Conservation (phyloP, 2,329 filamentous ascomycete species). For the Kalmusia sp. region DNA sequence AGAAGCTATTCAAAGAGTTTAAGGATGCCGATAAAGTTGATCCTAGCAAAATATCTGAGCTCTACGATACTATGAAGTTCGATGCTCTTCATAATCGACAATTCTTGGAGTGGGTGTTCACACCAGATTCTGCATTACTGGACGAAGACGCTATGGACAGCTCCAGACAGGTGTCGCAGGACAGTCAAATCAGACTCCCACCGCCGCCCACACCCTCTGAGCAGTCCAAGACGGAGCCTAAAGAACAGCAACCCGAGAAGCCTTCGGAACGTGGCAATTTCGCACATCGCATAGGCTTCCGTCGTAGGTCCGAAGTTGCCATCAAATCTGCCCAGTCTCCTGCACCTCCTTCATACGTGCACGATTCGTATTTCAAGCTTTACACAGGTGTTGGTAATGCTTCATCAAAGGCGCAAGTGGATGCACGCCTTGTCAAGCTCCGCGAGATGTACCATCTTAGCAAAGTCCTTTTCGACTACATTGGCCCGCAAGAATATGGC, state of each 20-base stretch:
- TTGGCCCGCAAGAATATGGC: constrained; percentile 97
- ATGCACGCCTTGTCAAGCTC: constrained; percentile 84
- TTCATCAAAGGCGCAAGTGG: constrained; percentile 75
- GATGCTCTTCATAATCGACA: constrained; percentile 96
- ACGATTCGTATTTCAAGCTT: constrained; percentile 83
- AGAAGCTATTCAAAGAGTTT: constrained; percentile 97
- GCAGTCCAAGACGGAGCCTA: constrained; percentile 37
- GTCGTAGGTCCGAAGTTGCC: constrained; percentile 56
- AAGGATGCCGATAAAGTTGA: constrained; percentile 97
- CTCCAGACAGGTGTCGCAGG: constrained; percentile 37
- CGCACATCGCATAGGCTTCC: constrained; percentile 59
- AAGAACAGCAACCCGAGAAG: constrained; percentile 50
- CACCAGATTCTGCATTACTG: constrained; percentile 79
- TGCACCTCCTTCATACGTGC: constrained; percentile 43
- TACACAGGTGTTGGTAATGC: constrained; percentile 73
- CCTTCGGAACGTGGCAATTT: constrained; percentile 44
- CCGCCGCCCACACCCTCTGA: constrained; percentile 40
- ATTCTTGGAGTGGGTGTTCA: constrained; percentile 97
- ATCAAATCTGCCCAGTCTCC: constrained; percentile 22
- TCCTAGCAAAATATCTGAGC: constrained; percentile 96
- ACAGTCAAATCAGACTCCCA: constrained; percentile 33
- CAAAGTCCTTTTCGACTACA: constrained; percentile 97
- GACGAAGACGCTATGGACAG: constrained; percentile 62
- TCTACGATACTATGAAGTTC: constrained; percentile 99
- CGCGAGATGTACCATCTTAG: constrained; percentile 92